Evolutionary conservation across 2,329 filamentous ascomycete species (phyloP).

Genomic region (Tricladium varicosporioides): DNA sequence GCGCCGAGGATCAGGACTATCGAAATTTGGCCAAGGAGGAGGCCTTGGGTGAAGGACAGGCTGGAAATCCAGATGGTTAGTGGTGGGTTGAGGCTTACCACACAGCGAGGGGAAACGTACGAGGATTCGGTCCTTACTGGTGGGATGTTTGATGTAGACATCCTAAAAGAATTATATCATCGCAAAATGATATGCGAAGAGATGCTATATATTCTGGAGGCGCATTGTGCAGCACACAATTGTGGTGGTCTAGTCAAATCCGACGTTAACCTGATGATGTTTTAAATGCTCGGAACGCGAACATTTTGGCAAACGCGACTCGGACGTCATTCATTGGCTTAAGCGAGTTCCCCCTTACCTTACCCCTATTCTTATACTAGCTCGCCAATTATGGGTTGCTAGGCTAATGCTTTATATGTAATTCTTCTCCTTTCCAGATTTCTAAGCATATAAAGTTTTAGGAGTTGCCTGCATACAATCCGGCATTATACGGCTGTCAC

Average conservation of each 20-base stretch:
- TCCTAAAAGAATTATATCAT: slow-evolving; percentile 4
- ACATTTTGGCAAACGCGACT: slow-evolving; percentile 12
- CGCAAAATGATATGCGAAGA: no score
- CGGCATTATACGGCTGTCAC: no score
- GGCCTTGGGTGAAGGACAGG: slow-evolving; percentile 88
- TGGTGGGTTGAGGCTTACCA: neutral
- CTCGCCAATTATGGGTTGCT: no score
- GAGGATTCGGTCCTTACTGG: slow-evolving; percentile 38
- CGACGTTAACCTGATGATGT: neutral
- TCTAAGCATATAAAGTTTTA: no score
- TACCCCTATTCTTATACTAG: no score
- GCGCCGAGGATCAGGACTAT: slow-evolving; percentile 87
- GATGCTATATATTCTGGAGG: neutral
- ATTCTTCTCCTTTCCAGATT: no score
- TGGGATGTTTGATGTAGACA: slow-evolving; percentile 19
- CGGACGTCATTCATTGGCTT: slow-evolving; percentile 20
- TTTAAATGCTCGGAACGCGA: slow-evolving; percentile 4
- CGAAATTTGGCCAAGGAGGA: slow-evolving; percentile 89
- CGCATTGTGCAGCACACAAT: neutral
- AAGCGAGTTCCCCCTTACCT: slow-evolving; percentile 4
- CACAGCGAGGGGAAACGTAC: slow-evolving; percentile 32
- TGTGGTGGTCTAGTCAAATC: slow-evolving; percentile 5
- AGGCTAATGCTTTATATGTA: no score
- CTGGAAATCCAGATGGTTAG: slow-evolving; percentile 41
- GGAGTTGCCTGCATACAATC: no score